Percentiles rank a stretch among this genome's conserved stretches.
These are phyloP conservation scores for Glycine soja DNA, from an alignment of 306 rosid species.

Conservation along the genomic window DNA sequence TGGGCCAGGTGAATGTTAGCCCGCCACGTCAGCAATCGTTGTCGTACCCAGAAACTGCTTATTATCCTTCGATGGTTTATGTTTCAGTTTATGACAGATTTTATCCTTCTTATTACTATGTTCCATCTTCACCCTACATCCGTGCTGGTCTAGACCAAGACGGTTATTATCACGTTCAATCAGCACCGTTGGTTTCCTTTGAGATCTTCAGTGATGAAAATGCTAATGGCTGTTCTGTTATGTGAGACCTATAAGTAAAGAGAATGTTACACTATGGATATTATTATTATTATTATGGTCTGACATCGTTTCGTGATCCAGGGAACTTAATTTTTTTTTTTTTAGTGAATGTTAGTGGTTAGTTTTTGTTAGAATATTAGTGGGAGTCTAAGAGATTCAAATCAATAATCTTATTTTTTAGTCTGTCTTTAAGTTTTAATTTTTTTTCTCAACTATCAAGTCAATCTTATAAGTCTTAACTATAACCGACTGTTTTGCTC, in stretches of 20 bases:
- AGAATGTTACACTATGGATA: constrained; percentile 21
- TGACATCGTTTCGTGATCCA: no score
- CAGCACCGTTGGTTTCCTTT: constrained; percentile 50
- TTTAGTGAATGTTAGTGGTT: no score
- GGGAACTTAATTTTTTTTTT: no score
- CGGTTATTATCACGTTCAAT: constrained; percentile 47
- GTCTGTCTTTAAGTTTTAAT: no score
- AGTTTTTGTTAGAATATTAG: no score
- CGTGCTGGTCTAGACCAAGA: constrained; percentile 49
- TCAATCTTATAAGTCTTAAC: no score
- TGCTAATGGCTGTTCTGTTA: constrained; percentile 72
- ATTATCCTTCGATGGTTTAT: constrained; percentile 45
- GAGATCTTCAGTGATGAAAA: constrained; percentile 91
- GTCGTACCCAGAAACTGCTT: constrained; percentile 42
- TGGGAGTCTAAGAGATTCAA: no score
- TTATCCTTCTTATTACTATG: constrained; percentile 43
- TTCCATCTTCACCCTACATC: constrained; percentile 55
- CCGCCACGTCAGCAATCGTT: constrained; percentile 53
- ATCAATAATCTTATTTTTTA: no score
- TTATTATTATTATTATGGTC: background rate
- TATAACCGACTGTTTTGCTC: background rate
- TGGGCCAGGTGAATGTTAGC: background rate
- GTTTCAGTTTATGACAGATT: constrained; percentile 42
- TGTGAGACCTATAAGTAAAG: constrained; percentile 50
- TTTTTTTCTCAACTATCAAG: no score